Evolutionary conservation across 2,329 filamentous ascomycete genomes (phyloP).

Genomic region (Akanthomyces uredinophilus): DNA sequence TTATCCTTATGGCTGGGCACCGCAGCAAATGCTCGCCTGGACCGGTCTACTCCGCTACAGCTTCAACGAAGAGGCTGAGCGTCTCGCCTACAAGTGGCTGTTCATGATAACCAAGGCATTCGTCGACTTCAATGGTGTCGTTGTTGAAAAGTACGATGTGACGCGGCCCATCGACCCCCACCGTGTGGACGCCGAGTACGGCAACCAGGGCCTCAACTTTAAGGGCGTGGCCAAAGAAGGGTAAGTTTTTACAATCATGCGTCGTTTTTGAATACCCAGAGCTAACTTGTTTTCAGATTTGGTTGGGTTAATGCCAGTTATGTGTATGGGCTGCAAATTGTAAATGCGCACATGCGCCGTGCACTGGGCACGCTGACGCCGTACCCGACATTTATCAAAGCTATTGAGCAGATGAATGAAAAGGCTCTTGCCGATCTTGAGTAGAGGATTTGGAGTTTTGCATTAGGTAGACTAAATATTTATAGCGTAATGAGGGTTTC

Average conservation of each 20-base stretch:
- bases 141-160: constrained; percentile 98
- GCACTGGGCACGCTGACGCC: constrained; percentile 83
- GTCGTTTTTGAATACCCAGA: not conserved
- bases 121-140: constrained; percentile 95
- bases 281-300: constrained; percentile 57
- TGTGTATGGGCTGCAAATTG: constrained; percentile 83
- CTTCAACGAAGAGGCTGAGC: constrained; percentile 83
- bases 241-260: constrained; percentile 49
- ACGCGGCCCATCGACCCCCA: constrained; percentile 86
- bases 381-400: constrained; percentile 76
- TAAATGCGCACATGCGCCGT: constrained; percentile 83
- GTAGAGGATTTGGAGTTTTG: constrained; percentile 12
- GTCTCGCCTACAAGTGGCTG: constrained; percentile 91
- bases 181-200: constrained; percentile 93
- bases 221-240: constrained; percentile 94
- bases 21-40: constrained; percentile 98
- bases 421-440: constrained; percentile 45
- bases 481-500: constrained; percentile 5
- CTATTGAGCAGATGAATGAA: constrained; percentile 51
- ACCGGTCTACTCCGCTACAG: constrained; percentile 87
- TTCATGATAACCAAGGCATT: constrained; percentile 99
- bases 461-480: constrained; percentile 4
- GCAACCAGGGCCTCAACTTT: constrained; percentile 92
- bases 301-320: constrained; percentile 99
- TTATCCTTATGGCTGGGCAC: constrained; percentile 96